Evolutionary conservation across 2,329 filamentous ascomycete genomes (phyloP).

Genomic region (Phyllosticta citriasiana): DNA sequence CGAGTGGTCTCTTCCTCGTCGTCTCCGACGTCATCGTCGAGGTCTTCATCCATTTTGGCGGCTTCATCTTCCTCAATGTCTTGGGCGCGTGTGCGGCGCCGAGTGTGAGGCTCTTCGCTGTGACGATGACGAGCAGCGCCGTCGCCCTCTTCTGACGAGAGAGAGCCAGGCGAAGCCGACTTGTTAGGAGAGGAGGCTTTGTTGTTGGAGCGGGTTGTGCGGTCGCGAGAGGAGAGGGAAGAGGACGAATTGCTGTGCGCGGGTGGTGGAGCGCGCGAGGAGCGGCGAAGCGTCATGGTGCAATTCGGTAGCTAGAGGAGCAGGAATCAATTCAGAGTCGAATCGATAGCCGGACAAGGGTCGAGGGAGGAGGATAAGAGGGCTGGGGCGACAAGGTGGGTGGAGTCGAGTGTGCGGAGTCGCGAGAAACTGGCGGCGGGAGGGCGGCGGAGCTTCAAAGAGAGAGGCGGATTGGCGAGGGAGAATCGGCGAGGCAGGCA

Average conservation of each 20-base stretch:
- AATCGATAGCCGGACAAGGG: background rate
- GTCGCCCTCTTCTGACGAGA: constrained; percentile 57
- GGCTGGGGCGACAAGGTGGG: constrained; percentile 13
- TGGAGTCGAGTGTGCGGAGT: constrained; percentile 12
- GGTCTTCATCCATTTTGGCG: constrained; percentile 35
- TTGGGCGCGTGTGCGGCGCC: constrained; percentile 69
- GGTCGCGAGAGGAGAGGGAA: constrained; percentile 60
- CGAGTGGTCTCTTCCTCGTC: constrained; percentile 87
- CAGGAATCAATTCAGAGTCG: background rate
- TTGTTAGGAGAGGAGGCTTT: constrained; percentile 67
- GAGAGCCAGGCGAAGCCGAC: constrained; percentile 61
- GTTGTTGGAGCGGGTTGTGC: constrained; percentile 59
- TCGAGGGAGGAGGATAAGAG: background rate
- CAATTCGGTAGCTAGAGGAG: constrained; percentile 8
- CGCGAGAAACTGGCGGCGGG: constrained; percentile 17
- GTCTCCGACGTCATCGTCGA: constrained; percentile 52
- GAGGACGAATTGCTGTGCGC: constrained; percentile 72
- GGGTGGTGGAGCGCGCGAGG: constrained; percentile 67
- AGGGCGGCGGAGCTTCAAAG: constrained; percentile 27
- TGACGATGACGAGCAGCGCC: constrained; percentile 42
- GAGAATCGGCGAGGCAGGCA: constrained; percentile 13
- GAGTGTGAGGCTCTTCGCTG: constrained; percentile 60
- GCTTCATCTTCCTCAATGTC: constrained; percentile 46
- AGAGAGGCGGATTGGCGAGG: constrained; percentile 19
- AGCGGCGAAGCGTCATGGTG: constrained; percentile 66